phyloP scores from a whole-genome alignment of 2,329 filamentous ascomycete genomes.

The Fusarium sp. region DNA sequence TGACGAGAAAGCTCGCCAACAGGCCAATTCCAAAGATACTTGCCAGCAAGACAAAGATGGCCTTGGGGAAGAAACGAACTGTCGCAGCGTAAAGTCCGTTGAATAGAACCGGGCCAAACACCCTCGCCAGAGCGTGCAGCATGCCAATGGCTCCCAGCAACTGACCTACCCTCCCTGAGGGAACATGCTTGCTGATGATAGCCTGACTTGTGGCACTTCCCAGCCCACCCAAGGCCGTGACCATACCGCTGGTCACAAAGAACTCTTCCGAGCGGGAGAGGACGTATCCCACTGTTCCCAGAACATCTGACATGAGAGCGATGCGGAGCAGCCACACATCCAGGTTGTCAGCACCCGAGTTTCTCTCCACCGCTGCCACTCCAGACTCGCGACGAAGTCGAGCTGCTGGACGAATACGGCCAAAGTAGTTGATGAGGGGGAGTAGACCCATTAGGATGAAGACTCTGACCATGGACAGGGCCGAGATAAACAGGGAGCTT shows the following conservation, averaged over 20 bases:
- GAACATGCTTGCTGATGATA: slow-evolving; percentile 90
- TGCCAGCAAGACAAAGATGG: slow-evolving; percentile 82
- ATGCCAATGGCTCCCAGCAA: slow-evolving; percentile 90
- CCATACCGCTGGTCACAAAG: slow-evolving; percentile 78
- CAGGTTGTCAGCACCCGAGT: slow-evolving; percentile 78
- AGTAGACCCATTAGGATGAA: slow-evolving; percentile 79
- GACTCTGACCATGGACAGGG: slow-evolving; percentile 83
- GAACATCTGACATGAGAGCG: slow-evolving; percentile 79
- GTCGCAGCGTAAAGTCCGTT: slow-evolving; percentile 88
- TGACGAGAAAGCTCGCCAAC: slow-evolving; percentile 75
- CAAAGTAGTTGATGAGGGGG: slow-evolving; percentile 80
- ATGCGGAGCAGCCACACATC: slow-evolving; percentile 82
- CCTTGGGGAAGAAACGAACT: slow-evolving; percentile 80
- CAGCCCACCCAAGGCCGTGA: slow-evolving; percentile 84
- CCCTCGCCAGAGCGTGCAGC: slow-evolving; percentile 82
- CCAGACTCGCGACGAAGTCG: slow-evolving; percentile 54
- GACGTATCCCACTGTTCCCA: slow-evolving; percentile 82
- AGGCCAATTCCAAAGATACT: slow-evolving; percentile 75
- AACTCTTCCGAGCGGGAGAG: slow-evolving; percentile 69
- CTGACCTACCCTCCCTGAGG: slow-evolving; percentile 82
- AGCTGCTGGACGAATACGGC: slow-evolving; percentile 68
- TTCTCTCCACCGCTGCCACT: slow-evolving; percentile 57
- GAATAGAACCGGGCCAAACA: slow-evolving; percentile 84
- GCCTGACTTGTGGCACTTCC: slow-evolving; percentile 87
- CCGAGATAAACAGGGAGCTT: slow-evolving; percentile 82